Evolutionary conservation across 768 basidiomycete species (phyloP).

Genomic region (Neoboletus brunneissimus): DNA sequence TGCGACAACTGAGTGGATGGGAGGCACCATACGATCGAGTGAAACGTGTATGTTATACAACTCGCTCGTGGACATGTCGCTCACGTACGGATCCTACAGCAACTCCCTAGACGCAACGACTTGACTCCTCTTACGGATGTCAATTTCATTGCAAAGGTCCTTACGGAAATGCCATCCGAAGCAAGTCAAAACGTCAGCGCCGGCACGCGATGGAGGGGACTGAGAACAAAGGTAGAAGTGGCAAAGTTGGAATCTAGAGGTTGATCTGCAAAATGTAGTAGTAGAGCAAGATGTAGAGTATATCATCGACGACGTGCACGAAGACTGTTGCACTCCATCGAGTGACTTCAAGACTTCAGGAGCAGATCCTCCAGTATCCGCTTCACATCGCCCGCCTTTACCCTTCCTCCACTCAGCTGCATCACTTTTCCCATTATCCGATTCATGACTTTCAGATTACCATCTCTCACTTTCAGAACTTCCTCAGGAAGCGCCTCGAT

Average conservation of each 20-base stretch:
- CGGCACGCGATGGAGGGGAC: constrained; percentile 81
- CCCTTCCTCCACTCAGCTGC: constrained; percentile 71
- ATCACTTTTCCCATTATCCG: constrained; percentile 57
- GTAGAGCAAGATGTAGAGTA: background rate
- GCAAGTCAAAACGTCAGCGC: constrained; percentile 61
- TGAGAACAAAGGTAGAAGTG: constrained; percentile 66
- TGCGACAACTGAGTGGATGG: constrained; percentile 86
- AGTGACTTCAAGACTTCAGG: background rate
- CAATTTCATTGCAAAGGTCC: constrained; percentile 72
- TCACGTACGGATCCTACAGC: constrained; percentile 36
- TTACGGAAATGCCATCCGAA: constrained; percentile 59
- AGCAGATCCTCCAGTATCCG: constrained; percentile 50
- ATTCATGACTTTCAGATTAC: constrained; percentile 73
- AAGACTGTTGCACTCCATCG: no score
- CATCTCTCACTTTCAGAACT: constrained; percentile 58
- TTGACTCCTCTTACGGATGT: constrained; percentile 85
- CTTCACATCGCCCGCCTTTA: constrained; percentile 64
- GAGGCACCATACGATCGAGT: constrained; percentile 85
- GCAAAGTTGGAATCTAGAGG: constrained; percentile 20
- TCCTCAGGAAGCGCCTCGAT: constrained; percentile 67
- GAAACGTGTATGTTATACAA: constrained; percentile 53
- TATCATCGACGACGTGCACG: background rate
- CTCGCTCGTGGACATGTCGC: background rate
- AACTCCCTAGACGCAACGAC: constrained; percentile 72
- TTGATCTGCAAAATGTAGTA: constrained; percentile 2